phyloP scores from a whole-genome alignment of 2,329 filamentous ascomycete genomes.

The Pezicula radicicola region DNA sequence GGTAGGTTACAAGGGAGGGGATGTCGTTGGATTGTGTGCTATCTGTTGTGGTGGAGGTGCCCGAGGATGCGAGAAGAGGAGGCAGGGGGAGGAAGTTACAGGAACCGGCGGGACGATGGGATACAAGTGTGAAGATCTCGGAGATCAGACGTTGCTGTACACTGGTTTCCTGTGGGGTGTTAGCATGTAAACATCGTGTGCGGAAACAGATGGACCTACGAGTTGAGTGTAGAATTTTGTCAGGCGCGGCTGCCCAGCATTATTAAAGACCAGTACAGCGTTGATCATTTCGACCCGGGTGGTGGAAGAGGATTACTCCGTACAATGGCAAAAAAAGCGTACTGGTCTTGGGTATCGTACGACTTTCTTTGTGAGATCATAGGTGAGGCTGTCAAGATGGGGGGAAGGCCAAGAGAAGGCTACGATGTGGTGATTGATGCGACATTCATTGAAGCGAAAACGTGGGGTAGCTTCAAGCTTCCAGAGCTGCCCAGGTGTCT shows the following conservation, averaged over 20 bases:
- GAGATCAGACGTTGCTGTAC: conserved; percentile 96
- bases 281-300: conserved; percentile 74
- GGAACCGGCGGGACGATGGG: conserved; percentile 83
- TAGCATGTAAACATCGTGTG: conserved; percentile 8
- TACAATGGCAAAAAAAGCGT: background rate
- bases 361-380: background rate
- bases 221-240: conserved; percentile 99
- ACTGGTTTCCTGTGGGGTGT: conserved; percentile 73
- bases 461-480: conserved; percentile 11
- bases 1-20: conserved; percentile 94
- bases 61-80: conserved; percentile 59
- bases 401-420: background rate
- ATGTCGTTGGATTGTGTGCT: conserved; percentile 74
- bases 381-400: background rate
- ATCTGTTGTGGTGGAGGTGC: conserved; percentile 64
- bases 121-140: conserved; percentile 95
- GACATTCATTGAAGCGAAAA: conserved; percentile 1
- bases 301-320: background rate
- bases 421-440: background rate
- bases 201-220: conserved; percentile 43
- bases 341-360: background rate
- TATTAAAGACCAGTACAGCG: conserved; percentile 97
- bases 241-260: conserved; percentile 91
- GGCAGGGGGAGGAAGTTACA: conserved; percentile 94
- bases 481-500: background rate